Conservation (phyloP, 2,329 filamentous ascomycete species). For the Fusarium nurragi region DNA sequence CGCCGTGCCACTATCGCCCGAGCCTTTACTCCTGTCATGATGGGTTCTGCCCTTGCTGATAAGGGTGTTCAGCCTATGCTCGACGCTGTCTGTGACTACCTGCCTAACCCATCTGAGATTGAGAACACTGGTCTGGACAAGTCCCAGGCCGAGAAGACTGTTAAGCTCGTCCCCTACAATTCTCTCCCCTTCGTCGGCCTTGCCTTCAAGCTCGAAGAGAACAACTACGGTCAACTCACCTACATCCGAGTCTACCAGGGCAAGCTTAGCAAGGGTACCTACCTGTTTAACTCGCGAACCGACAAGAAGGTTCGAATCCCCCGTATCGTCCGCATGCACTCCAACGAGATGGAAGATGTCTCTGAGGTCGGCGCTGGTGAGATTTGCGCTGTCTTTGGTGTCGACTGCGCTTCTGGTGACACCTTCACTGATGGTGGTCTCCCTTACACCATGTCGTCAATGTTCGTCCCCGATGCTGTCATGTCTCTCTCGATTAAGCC, state of each 20-base stretch:
- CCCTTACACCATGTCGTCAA: conserved; percentile 95
- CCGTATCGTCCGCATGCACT: conserved; percentile 98
- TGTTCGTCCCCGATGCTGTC: conserved; percentile 98
- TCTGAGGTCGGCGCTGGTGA: conserved; percentile 92
- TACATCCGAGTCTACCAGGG: conserved; percentile 99
- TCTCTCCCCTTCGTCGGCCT: conserved; percentile 92
- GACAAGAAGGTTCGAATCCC: conserved; percentile 97
- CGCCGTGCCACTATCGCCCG: conserved; percentile 86
- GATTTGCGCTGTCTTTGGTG: conserved; percentile 97
- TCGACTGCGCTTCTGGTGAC: conserved; percentile 97
- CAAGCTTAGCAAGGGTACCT: conserved; percentile 84
- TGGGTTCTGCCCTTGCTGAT: conserved; percentile 95
- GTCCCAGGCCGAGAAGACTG: conserved; percentile 78
- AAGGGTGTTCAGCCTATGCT: conserved; percentile 97
- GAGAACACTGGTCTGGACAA: conserved; percentile 90
- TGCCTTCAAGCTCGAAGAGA: conserved; percentile 98
- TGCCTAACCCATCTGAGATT: conserved; percentile 90
- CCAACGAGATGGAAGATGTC: conserved; percentile 99
- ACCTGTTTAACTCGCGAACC: conserved; percentile 91
- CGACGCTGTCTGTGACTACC: conserved; percentile 94
- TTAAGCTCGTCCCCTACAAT: conserved; percentile 92
- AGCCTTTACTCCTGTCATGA: conserved; percentile 94
- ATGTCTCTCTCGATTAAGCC: conserved; percentile 98
- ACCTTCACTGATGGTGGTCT: conserved; percentile 95
- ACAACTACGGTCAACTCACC: conserved; percentile 96